phyloP scores from a whole-genome alignment of 2,329 filamentous ascomycete species.

The Fusarium pininemorale region DNA sequence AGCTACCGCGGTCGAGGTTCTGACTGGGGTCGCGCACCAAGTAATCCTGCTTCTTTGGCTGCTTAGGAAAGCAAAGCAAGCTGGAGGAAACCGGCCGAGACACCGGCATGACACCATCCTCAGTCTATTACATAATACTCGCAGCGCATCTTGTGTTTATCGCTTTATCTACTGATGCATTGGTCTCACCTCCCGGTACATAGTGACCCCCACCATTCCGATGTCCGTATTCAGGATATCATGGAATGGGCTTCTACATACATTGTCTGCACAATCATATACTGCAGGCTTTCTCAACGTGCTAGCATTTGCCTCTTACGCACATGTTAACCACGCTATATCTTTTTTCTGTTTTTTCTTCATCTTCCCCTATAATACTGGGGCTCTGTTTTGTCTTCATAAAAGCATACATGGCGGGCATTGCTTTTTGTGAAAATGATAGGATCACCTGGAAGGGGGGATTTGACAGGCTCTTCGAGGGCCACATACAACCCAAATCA shows the following conservation, averaged over 20 bases:
- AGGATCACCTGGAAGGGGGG: neutral
- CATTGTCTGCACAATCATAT: slow-evolving; percentile 3
- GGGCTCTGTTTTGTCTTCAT: slow-evolving; percentile 9
- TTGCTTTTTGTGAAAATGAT: slow-evolving; percentile 8
- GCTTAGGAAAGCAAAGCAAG: slow-evolving; percentile 33
- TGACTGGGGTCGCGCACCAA: slow-evolving; percentile 53
- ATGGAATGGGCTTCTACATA: neutral
- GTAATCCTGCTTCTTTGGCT: slow-evolving; percentile 38
- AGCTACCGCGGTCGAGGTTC: slow-evolving; percentile 52
- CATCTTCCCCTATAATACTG: slow-evolving; percentile 15
- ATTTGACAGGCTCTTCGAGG: neutral
- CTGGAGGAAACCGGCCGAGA: slow-evolving; percentile 18
- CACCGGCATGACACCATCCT: slow-evolving; percentile 10
- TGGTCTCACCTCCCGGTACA: slow-evolving; percentile 2
- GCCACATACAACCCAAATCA: slow-evolving; percentile 3
- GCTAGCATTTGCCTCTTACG: neutral
- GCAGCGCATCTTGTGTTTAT: slow-evolving; percentile 28
- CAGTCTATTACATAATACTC: slow-evolving; percentile 33
- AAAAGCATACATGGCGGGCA: slow-evolving; percentile 10
- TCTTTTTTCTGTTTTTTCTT: slow-evolving; percentile 8
- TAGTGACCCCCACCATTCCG: neutral
- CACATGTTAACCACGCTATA: neutral
- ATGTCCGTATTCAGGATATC: neutral
- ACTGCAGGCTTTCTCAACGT: slow-evolving; percentile 1
- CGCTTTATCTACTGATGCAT: slow-evolving; percentile 1